Evolutionary conservation across 106 monocot genomes (phyloP).

Genomic region (Iris macrosiphon): DNA sequence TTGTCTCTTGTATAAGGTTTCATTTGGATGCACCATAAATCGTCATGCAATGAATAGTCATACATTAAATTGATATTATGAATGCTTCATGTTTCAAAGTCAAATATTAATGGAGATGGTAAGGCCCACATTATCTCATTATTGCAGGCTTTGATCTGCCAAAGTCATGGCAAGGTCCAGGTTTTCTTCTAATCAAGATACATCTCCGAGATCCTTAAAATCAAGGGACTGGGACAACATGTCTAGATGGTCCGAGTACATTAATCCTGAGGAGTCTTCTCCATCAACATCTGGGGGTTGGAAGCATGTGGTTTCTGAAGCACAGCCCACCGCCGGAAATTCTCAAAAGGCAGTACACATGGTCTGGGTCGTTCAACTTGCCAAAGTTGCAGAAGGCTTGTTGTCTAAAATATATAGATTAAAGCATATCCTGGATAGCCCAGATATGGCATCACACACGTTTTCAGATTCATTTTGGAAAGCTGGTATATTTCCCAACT

Average conservation of each 20-base stretch:
- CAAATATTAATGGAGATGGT: no score
- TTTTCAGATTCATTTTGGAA: constrained; percentile 92
- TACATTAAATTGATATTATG: no score
- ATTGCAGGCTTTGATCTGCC: constrained; percentile 8
- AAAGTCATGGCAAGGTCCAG: constrained; percentile 37
- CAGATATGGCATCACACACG: constrained; percentile 58
- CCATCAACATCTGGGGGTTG: constrained; percentile 37
- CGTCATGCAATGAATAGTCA: no score
- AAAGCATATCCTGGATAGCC: constrained; percentile 53
- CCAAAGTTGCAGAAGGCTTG: constrained; percentile 80
- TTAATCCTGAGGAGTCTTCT: constrained; percentile 41
- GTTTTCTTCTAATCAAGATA: constrained; percentile 30
- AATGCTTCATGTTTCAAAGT: no score
- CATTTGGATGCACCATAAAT: no score
- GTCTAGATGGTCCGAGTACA: constrained; percentile 79
- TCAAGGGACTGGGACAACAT: constrained; percentile 52
- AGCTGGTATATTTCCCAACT: constrained; percentile 76
- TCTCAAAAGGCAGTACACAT: constrained; percentile 50
- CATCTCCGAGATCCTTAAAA: constrained; percentile 44
- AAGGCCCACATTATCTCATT: background rate
- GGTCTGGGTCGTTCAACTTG: constrained; percentile 77
- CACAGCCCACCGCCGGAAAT: constrained; percentile 21
- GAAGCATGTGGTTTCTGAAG: constrained; percentile 38
- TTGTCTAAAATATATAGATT: constrained; percentile 80
- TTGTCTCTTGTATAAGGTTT: no score